Percentiles rank a stretch among this genome's conserved stretches.
Conservation (phyloP, 2,329 filamentous ascomycete species). For the Aspergillus latus region DNA sequence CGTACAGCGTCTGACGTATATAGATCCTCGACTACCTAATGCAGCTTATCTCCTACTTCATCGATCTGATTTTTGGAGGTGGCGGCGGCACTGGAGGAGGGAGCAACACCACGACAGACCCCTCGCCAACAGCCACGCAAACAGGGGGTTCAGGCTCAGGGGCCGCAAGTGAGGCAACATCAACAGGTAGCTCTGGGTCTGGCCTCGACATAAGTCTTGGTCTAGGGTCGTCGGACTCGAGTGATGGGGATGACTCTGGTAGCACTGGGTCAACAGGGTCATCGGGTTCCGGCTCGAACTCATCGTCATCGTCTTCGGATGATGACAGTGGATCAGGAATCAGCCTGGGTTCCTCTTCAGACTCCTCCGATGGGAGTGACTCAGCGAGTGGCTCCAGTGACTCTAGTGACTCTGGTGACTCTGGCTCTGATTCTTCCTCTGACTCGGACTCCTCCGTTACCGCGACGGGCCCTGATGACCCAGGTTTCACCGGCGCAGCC, state of each 20-base stretch:
- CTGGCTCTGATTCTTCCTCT: neutral
- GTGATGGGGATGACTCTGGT: neutral
- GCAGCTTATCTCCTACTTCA: neutral
- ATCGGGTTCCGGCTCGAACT: neutral
- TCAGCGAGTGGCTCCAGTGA: neutral
- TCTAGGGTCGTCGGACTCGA: neutral
- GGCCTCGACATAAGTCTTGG: neutral
- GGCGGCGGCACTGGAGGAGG: neutral
- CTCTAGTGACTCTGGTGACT: neutral
- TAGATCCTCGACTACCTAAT: slow-evolving; percentile 5
- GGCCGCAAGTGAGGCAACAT: neutral
- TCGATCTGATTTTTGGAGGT: neutral
- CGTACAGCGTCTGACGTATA: neutral
- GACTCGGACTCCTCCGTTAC: neutral
- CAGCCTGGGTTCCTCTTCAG: neutral
- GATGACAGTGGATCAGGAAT: neutral
- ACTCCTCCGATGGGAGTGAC: neutral
- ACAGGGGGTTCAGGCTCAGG: neutral
- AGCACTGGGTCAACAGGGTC: neutral
- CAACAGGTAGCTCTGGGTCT: neutral
- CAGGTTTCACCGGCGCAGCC: neutral
- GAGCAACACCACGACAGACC: neutral
- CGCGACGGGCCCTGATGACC: neutral
- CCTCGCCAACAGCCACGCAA: neutral
- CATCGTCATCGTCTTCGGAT: neutral